Conservation (phyloP, 2,329 filamentous ascomycete genomes). For the Fusarium sp. region DNA sequence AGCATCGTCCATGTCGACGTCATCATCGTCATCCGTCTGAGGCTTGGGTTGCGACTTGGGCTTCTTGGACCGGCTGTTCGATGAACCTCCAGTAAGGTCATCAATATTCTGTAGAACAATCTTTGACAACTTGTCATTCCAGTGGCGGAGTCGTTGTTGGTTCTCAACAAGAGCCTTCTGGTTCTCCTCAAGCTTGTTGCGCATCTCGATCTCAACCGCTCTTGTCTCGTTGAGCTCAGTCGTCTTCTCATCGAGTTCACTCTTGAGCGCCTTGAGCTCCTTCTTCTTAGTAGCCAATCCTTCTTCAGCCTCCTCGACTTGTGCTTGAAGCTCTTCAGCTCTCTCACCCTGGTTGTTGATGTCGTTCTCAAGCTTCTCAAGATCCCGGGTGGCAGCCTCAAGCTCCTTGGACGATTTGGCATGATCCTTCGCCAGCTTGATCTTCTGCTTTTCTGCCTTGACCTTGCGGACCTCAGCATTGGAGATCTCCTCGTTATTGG, state of each 20-base stretch:
- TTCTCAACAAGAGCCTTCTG: conserved; percentile 90
- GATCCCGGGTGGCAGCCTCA: conserved; percentile 76
- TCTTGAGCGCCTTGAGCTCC: conserved; percentile 82
- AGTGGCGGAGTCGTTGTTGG: conserved; percentile 84
- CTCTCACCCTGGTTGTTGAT: conserved; percentile 81
- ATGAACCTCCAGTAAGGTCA: conserved; percentile 66
- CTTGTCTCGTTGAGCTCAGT: conserved; percentile 89
- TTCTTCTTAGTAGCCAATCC: conserved; percentile 82
- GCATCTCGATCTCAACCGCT: conserved; percentile 95
- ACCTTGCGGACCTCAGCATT: conserved; percentile 87
- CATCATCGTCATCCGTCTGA: conserved; percentile 46
- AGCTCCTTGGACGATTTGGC: conserved; percentile 84
- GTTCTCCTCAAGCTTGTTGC: conserved; percentile 96
- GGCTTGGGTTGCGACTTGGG: conserved; percentile 46
- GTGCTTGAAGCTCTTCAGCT: conserved; percentile 77
- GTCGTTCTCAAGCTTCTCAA: conserved; percentile 82
- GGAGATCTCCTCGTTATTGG: conserved; percentile 84
- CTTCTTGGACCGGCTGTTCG: conserved; percentile 42
- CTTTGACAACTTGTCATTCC: conserved; percentile 90
- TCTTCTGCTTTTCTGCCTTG: conserved; percentile 93
- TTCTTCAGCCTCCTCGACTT: conserved; percentile 85
- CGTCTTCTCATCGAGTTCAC: conserved; percentile 87
- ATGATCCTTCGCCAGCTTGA: conserved; percentile 87
- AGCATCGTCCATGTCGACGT: conserved; percentile 51
- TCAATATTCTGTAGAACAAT: conserved; percentile 84